A percentile compares a stretch with the other conserved stretches of the same genome.
Evolutionary conservation across 2,329 filamentous ascomycete genomes (phyloP).

Genomic region (Xylaria sp.): DNA sequence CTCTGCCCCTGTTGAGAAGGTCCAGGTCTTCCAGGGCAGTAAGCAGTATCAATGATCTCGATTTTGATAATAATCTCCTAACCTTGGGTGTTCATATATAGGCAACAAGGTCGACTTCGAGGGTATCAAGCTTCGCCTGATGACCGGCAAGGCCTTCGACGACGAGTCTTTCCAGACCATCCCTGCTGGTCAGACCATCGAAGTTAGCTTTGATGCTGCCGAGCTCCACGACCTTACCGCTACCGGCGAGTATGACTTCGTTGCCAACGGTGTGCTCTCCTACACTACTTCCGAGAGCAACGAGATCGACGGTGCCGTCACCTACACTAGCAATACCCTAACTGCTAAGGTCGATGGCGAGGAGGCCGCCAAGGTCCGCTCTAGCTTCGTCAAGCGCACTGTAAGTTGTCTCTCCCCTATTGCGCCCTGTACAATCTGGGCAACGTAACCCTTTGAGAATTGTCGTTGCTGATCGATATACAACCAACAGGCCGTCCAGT

Average conservation of each 20-base stretch:
- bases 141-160: constrained; percentile 54
- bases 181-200: constrained; percentile 60
- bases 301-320: constrained; percentile 64
- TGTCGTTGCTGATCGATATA: constrained; percentile 13
- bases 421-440: background rate
- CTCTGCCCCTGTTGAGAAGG: constrained; percentile 63
- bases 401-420: constrained; percentile 22
- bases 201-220: constrained; percentile 65
- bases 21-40: constrained; percentile 61
- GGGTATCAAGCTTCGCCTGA: constrained; percentile 63
- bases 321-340: constrained; percentile 69
- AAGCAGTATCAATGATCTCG: constrained; percentile 42
- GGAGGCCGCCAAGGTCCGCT: constrained; percentile 62
- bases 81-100: constrained; percentile 18
- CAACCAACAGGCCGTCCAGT: constrained; percentile 53
- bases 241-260: constrained; percentile 67
- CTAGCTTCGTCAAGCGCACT: constrained; percentile 64
- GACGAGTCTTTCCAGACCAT: constrained; percentile 64
- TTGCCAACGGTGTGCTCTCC: constrained; percentile 66
- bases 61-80: background rate
- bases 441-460: background rate
- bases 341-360: constrained; percentile 66
- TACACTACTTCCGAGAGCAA: constrained; percentile 64
- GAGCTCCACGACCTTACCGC: constrained; percentile 63
- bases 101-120: constrained; percentile 48